Percentiles rank a stretch among this genome's conserved stretches.
Conservation (phyloP, 2,329 filamentous ascomycete genomes). For the Aspergillus glaucus region DNA sequence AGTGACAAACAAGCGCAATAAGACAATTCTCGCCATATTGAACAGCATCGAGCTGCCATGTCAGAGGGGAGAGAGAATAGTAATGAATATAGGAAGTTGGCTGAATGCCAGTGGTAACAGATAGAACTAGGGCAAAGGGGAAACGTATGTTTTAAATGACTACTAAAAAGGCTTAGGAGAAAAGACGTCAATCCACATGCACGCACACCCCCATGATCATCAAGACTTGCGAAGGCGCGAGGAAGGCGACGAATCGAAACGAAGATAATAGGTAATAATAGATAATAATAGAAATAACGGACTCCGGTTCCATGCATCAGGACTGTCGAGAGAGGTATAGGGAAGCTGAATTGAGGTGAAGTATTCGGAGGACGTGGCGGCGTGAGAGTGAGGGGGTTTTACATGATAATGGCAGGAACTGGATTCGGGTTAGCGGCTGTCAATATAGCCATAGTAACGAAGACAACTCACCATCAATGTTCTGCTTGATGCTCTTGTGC, state of each 20-base stretch:
- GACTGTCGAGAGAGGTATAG: constrained; percentile 21
- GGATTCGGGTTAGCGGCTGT: constrained; percentile 5
- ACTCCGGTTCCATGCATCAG: constrained; percentile 36
- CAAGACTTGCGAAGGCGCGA: neutral
- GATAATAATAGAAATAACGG: constrained; percentile 13
- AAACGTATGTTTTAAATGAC: neutral
- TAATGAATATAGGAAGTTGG: neutral
- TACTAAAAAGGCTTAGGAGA: constrained; percentile 18
- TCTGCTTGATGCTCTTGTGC: constrained; percentile 98
- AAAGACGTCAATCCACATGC: neutral
- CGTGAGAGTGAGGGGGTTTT: constrained; percentile 22
- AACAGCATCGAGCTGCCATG: constrained; percentile 5
- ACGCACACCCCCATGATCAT: neutral
- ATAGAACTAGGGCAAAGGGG: neutral
- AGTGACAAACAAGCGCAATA: constrained; percentile 4
- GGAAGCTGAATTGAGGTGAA: constrained; percentile 14
- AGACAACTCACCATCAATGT: constrained; percentile 67
- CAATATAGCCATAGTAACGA: neutral
- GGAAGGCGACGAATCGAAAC: constrained; percentile 12
- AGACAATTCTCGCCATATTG: neutral
- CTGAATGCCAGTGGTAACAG: neutral
- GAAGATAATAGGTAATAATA: constrained; percentile 2
- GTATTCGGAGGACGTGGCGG: constrained; percentile 21
- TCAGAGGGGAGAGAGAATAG: neutral
- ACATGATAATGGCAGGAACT: constrained; percentile 48